A percentile compares a stretch with the other conserved stretches of the same genome.
Conservation (phyloP, 805 yeast genomes). For the Phaffomyces antillensis region DNA sequence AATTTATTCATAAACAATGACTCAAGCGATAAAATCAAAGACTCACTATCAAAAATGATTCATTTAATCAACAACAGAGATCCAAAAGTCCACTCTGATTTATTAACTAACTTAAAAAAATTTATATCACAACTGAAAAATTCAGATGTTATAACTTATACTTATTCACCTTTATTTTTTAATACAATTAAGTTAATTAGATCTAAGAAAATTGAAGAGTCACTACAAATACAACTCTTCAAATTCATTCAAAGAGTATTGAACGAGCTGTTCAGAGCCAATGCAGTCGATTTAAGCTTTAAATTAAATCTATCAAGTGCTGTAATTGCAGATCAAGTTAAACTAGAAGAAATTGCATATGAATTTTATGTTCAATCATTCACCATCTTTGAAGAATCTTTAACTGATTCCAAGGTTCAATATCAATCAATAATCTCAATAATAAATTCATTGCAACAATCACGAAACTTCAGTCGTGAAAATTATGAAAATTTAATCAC, state of each 20-base stretch:
- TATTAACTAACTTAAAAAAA: slow-evolving; percentile 39
- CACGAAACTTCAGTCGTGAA: slow-evolving; percentile 48
- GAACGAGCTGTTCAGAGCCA: slow-evolving; percentile 48
- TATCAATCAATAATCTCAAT: slow-evolving; percentile 44
- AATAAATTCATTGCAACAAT: slow-evolving; percentile 44
- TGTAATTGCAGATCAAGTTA: slow-evolving; percentile 69
- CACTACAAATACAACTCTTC: slow-evolving; percentile 37
- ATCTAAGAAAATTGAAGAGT: slow-evolving; percentile 19
- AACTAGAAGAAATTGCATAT: slow-evolving; percentile 65
- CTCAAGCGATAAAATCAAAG: slow-evolving; percentile 40
- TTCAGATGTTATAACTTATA: slow-evolving; percentile 36
- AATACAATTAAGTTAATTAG: slow-evolving; percentile 55
- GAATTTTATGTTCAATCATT: slow-evolving; percentile 88
- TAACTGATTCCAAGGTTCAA: slow-evolving; percentile 47
- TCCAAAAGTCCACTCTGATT: slow-evolving; percentile 35
- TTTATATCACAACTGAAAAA: slow-evolving; percentile 48
- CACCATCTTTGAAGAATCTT: slow-evolving; percentile 66
- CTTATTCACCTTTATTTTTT: slow-evolving; percentile 72
- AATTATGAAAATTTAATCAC: slow-evolving; percentile 79
- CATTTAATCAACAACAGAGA: slow-evolving; percentile 53
- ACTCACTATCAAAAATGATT: slow-evolving; percentile 59
- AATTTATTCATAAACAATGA: slow-evolving; percentile 19
- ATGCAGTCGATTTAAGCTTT: slow-evolving; percentile 28
- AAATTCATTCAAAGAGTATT: slow-evolving; percentile 65
- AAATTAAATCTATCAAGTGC: slow-evolving; percentile 60